A percentile compares a stretch with the other conserved stretches of the same genome.
phyloP scores from a whole-genome alignment of 2,329 filamentous ascomycete species.

The Talaromyces sp. region DNA sequence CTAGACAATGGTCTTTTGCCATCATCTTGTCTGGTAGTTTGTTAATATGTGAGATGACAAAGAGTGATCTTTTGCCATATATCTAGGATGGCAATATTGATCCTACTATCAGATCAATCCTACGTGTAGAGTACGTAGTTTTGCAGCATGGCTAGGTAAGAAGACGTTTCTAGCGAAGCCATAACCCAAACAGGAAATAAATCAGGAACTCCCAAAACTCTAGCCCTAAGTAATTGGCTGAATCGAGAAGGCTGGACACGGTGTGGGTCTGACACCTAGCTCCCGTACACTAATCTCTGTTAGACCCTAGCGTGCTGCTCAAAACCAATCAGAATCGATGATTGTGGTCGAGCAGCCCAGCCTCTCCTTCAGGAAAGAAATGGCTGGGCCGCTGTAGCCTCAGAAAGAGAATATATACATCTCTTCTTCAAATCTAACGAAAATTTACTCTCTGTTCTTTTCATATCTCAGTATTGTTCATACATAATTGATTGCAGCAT shows the following conservation, averaged over 20 bases:
- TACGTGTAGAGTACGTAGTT: neutral
- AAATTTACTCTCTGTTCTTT: neutral
- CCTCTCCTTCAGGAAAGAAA: constrained; percentile 3
- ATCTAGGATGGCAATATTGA: neutral
- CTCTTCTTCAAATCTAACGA: neutral
- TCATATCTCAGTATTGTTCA: neutral
- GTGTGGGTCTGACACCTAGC: neutral
- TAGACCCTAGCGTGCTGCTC: rapidly evolving
- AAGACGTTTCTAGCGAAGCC: too few species aligned
- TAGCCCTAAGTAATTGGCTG: neutral
- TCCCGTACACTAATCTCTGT: neutral
- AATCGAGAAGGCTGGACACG: constrained; percentile 14
- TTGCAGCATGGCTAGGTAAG: too few species aligned
- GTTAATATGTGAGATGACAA: neutral
- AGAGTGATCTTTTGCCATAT: neutral
- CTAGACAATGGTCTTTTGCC: neutral
- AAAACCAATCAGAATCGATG: neutral
- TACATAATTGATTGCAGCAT: neutral
- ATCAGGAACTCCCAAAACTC: neutral
- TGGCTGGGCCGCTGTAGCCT: neutral
- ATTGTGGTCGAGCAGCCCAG: neutral
- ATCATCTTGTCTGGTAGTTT: neutral
- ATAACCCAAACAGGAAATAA: neutral
- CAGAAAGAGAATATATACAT: constrained; percentile 1
- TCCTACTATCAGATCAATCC: neutral